phyloP scores from a whole-genome alignment of 768 basidiomycete species.

The Nidula microcarpa region DNA sequence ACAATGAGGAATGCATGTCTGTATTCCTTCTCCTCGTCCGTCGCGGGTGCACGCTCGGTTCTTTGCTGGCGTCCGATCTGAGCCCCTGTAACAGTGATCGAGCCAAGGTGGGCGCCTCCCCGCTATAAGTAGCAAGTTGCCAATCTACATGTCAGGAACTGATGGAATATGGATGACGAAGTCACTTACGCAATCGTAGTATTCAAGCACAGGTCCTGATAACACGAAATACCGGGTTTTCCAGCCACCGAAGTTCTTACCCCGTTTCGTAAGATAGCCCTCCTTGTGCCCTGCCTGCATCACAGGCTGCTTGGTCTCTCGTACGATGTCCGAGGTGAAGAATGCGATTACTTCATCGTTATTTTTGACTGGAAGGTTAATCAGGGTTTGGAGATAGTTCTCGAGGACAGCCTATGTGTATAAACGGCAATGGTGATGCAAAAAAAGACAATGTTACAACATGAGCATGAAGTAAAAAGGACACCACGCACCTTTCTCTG shows the following conservation, averaged over 20 bases:
- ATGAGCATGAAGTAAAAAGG: slow-evolving; percentile 4
- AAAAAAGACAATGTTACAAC: neutral
- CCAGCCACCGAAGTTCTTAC: slow-evolving; percentile 98
- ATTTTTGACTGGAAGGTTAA: slow-evolving; percentile 79
- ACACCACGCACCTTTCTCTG: slow-evolving; percentile 75
- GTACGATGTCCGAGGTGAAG: slow-evolving; percentile 85
- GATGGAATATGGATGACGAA: slow-evolving; percentile 3
- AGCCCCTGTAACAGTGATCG: slow-evolving; percentile 86
- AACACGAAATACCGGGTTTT: slow-evolving; percentile 95
- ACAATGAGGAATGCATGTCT: slow-evolving; percentile 97
- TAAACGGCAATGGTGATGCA: slow-evolving; percentile 5
- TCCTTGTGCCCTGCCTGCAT: slow-evolving; percentile 86
- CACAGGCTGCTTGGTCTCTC: slow-evolving; percentile 71
- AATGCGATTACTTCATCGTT: slow-evolving; percentile 90
- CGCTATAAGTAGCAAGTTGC: slow-evolving; percentile 46
- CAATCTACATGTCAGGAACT: slow-evolving; percentile 8
- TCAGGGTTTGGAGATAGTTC: slow-evolving; percentile 79
- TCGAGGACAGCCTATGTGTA: slow-evolving; percentile 66
- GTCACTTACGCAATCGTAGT: slow-evolving; percentile 85
- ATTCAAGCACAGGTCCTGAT: slow-evolving; percentile 86
- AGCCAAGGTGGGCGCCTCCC: slow-evolving; percentile 87
- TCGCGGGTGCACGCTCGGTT: slow-evolving; percentile 42
- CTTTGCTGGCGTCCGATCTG: slow-evolving; percentile 95
- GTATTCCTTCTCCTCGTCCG: slow-evolving; percentile 89
- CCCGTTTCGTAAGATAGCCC: slow-evolving; percentile 93